These are phyloP conservation scores for Microsporum ferrugineum DNA, from an alignment of 2,329 filamentous ascomycete genomes.

Conservation along the genomic window DNA sequence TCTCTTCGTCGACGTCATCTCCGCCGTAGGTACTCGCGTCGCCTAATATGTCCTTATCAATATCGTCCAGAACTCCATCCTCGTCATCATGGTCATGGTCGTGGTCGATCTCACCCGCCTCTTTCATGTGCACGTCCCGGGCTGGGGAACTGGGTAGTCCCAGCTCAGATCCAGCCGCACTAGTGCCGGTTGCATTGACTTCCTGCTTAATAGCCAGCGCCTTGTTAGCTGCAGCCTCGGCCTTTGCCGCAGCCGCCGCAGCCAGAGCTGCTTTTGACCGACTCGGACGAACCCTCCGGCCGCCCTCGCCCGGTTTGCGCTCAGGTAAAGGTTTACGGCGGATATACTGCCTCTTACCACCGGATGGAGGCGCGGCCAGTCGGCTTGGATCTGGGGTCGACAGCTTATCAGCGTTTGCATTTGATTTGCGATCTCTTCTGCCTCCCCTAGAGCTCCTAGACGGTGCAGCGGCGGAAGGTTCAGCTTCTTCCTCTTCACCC, in stretches of 20 bases:
- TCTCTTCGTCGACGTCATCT: background rate
- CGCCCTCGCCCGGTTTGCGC: background rate
- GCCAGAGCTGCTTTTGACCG: background rate
- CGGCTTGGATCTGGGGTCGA: background rate
- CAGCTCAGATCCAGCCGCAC: background rate
- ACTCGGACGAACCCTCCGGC: background rate
- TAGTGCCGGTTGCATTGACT: background rate
- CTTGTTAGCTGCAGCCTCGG: background rate
- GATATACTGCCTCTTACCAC: background rate
- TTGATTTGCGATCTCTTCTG: slow-evolving; percentile 6
- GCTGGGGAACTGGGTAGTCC: slow-evolving; percentile 4
- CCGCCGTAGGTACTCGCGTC: background rate
- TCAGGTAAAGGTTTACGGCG: background rate
- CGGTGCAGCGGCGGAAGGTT: slow-evolving; percentile 1
- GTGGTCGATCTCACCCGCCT: background rate
- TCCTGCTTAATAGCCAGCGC: background rate
- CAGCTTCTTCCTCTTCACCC: slow-evolving; percentile 5
- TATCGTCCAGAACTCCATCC: slow-evolving; percentile 3
- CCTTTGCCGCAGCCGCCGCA: background rate
- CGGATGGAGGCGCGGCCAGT: background rate
- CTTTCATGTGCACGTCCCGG: background rate
- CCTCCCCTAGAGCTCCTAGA: slow-evolving; percentile 1
- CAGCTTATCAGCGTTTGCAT: background rate
- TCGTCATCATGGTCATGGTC: background rate
- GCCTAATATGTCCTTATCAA: slow-evolving; percentile 8